These are phyloP conservation scores for Hypoxylon sp. DNA, from an alignment of 2,329 filamentous ascomycete genomes.

Conservation along the genomic window DNA sequence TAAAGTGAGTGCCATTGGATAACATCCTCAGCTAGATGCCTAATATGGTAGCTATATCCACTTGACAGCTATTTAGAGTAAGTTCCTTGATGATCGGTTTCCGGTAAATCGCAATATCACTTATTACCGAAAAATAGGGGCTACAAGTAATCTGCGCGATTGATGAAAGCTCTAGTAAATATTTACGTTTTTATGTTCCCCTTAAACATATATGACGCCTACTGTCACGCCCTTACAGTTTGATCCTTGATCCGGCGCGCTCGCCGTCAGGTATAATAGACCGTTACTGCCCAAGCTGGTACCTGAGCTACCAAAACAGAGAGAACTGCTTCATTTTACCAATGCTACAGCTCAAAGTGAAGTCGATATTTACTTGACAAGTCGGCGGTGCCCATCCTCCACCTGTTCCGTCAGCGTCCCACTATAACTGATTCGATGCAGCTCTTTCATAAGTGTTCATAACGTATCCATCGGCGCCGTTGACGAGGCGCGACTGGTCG, in stretches of 20 bases:
- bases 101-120: conserved; percentile 14
- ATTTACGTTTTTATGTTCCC: not conserved
- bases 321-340: conserved; percentile 12
- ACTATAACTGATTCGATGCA: conserved; percentile 7
- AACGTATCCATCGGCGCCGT: conserved; percentile 9
- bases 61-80: not conserved
- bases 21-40: not conserved
- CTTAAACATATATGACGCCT: conserved; percentile 7
- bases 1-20: not conserved
- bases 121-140: conserved; percentile 4
- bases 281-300: conserved; percentile 5
- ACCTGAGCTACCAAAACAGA: conserved; percentile 13
- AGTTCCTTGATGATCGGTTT: not conserved
- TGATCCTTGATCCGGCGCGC: conserved; percentile 9
- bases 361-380: conserved; percentile 7
- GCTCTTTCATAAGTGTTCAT: conserved; percentile 6
- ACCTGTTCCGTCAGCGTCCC: conserved; percentile 9
- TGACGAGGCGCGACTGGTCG: conserved; percentile 6
- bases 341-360: conserved; percentile 7
- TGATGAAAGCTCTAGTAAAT: not conserved
- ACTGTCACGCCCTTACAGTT: conserved; percentile 8
- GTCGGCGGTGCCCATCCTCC: conserved; percentile 15
- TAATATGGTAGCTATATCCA: not conserved
- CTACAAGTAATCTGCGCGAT: not conserved
- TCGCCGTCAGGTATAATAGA: conserved; percentile 6